Conservation (phyloP, 495 filamentous ascomycete genomes). For the Hypoxylon lienhwacheense region DNA sequence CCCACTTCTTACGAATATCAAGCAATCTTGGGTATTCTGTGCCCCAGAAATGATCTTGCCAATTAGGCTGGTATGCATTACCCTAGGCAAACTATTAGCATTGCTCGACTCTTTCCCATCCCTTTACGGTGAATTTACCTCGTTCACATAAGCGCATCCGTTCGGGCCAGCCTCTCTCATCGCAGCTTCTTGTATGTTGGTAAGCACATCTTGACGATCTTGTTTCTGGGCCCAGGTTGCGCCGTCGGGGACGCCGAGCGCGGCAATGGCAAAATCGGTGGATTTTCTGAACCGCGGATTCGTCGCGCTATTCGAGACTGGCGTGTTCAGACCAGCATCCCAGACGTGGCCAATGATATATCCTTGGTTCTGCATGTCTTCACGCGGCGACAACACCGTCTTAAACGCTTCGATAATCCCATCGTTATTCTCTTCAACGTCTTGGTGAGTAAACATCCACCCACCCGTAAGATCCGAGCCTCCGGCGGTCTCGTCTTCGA, state of each 20-base stretch:
- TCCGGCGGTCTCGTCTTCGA: slow-evolving; percentile 50
- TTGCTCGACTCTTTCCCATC: neutral
- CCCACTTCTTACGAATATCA: slow-evolving; percentile 57
- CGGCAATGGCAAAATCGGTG: slow-evolving; percentile 54
- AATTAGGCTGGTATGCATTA: slow-evolving; percentile 59
- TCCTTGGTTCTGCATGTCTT: slow-evolving; percentile 33
- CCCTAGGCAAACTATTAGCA: slow-evolving; percentile 37
- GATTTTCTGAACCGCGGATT: slow-evolving; percentile 49
- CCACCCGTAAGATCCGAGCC: slow-evolving; percentile 50
- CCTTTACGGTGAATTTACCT: slow-evolving; percentile 33
- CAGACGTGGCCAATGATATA: slow-evolving; percentile 56
- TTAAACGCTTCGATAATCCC: slow-evolving; percentile 47
- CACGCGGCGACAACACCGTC: slow-evolving; percentile 33
- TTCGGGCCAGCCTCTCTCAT: slow-evolving; percentile 49
- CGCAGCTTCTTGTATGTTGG: slow-evolving; percentile 47
- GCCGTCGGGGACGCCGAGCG: slow-evolving; percentile 38
- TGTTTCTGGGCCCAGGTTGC: slow-evolving; percentile 43
- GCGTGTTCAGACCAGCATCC: slow-evolving; percentile 47
- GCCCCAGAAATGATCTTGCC: slow-evolving; percentile 59
- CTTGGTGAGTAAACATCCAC: slow-evolving; percentile 47
- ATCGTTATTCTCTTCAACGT: slow-evolving; percentile 46
- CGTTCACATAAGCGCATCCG: slow-evolving; percentile 49
- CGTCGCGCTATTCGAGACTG: slow-evolving; percentile 40
- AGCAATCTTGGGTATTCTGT: slow-evolving; percentile 50
- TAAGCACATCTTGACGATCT: slow-evolving; percentile 44